Conservation (phyloP, 106 monocot species). For the Dioscorea alata region DNA sequence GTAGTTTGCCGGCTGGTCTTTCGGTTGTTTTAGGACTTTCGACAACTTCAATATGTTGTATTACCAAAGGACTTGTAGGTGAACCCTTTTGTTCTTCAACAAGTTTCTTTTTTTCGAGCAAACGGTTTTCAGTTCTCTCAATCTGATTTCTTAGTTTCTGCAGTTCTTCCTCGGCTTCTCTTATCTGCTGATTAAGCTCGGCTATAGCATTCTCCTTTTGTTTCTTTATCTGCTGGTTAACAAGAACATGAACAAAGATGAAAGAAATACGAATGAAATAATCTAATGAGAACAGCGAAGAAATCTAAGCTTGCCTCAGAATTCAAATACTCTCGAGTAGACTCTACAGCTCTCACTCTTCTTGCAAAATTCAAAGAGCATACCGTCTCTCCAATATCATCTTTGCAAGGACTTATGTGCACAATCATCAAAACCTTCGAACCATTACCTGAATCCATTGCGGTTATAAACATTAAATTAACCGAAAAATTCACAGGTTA, state of each 20-base stretch:
- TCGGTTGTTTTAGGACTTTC: constrained; percentile 22
- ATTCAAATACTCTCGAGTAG: constrained; percentile 35
- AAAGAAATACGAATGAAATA: background rate
- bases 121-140: constrained; percentile 20
- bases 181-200: constrained; percentile 40
- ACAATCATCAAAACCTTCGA: constrained; percentile 62
- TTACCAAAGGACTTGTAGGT: constrained; percentile 56
- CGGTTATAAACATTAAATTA: too few relatives aligned
- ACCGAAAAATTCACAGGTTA: too few relatives aligned
- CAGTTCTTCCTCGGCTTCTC: constrained; percentile 41
- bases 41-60: constrained; percentile 20
- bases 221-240: constrained; percentile 40
- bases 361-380: constrained; percentile 78
- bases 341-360: constrained; percentile 61
- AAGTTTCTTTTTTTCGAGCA: constrained; percentile 30
- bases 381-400: constrained; percentile 59
- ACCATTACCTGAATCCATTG: constrained; percentile 28
- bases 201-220: constrained; percentile 33
- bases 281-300: background rate
- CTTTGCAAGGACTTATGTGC: constrained; percentile 38
- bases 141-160: constrained; percentile 35
- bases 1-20: constrained; percentile 9
- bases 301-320: constrained; percentile 34
- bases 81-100: constrained; percentile 43
- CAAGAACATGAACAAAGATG: constrained; percentile 1